These are phyloP conservation scores for Akanthomyces uredinophilus DNA, from an alignment of 2,329 filamentous ascomycete species.

Conservation along the genomic window DNA sequence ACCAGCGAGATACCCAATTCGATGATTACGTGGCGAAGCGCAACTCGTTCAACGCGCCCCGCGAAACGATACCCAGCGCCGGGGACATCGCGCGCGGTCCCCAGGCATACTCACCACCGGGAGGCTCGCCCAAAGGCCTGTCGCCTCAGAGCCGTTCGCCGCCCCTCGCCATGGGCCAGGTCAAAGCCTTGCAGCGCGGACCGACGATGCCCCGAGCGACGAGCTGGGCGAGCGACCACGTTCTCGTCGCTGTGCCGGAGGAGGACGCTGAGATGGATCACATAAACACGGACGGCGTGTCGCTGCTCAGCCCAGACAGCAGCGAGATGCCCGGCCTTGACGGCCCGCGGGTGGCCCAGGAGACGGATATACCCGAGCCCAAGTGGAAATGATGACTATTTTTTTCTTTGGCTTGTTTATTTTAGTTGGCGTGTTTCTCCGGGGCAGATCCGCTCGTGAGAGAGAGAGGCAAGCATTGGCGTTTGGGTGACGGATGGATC, in stretches of 20 bases:
- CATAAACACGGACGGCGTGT: conserved; percentile 24
- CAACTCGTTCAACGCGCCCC: conserved; percentile 21
- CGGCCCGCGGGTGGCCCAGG: conserved; percentile 20
- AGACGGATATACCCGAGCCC: conserved; percentile 24
- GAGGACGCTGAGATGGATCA: conserved; percentile 26
- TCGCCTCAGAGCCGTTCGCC: conserved; percentile 22
- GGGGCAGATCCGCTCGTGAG: neutral
- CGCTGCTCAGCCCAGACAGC: conserved; percentile 25
- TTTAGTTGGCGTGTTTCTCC: neutral
- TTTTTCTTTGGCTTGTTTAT: neutral
- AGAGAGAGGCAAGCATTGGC: neutral
- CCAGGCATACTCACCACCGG: neutral
- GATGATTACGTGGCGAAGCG: conserved; percentile 39
- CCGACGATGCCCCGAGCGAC: conserved; percentile 25
- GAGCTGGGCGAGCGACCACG: conserved; percentile 35
- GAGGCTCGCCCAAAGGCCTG: neutral
- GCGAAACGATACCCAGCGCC: conserved; percentile 15
- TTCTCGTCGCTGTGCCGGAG: conserved; percentile 35
- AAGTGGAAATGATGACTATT: conserved; percentile 15
- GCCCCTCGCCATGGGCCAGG: conserved; percentile 3
- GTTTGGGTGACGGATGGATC: neutral
- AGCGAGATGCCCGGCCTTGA: conserved; percentile 22
- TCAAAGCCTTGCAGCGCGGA: conserved; percentile 22
- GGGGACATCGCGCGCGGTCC: neutral
- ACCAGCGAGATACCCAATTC: conserved; percentile 43